Conservation (phyloP, 2,329 filamentous ascomycete species). For the Madurella mycetomatis region DNA sequence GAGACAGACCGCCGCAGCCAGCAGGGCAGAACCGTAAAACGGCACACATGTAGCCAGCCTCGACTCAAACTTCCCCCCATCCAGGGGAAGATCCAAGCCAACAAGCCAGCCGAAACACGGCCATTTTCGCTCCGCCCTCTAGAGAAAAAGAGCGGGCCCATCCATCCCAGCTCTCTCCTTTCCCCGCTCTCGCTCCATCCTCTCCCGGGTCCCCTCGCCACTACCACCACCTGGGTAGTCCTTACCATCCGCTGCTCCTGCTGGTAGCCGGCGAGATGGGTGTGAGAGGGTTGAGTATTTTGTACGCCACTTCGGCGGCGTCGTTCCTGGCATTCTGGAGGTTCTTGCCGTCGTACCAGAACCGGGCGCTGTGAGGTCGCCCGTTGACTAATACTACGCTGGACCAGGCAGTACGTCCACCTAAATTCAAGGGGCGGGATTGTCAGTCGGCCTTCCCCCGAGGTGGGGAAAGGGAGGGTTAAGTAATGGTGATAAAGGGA, state of each 20-base stretch:
- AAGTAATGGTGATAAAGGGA: not conserved
- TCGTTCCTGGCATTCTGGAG: slow-evolving; percentile 86
- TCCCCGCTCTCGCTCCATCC: not conserved
- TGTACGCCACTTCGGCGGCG: slow-evolving; percentile 76
- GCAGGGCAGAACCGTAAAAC: not conserved
- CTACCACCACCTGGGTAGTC: not conserved
- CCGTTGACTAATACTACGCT: slow-evolving; percentile 70
- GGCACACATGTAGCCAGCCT: not conserved
- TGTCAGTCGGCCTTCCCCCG: not conserved
- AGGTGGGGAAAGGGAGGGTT: too few relatives aligned
- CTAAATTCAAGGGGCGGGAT: slow-evolving; percentile 39
- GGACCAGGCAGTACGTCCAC: slow-evolving; percentile 88
- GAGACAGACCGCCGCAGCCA: not conserved
- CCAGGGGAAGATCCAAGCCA: too few relatives aligned
- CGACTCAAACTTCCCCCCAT: not conserved
- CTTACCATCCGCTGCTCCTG: slow-evolving; percentile 33
- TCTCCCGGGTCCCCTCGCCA: not conserved
- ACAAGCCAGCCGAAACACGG: too few relatives aligned
- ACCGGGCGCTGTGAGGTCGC: slow-evolving; percentile 64
- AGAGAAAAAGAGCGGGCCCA: too few relatives aligned
- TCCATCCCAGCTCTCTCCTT: not conserved
- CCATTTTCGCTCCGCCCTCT: too few relatives aligned
- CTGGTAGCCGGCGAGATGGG: slow-evolving; percentile 40
- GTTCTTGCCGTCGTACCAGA: slow-evolving; percentile 88
- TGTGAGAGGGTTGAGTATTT: slow-evolving; percentile 45